Percentiles rank a stretch among this genome's conserved stretches.
phyloP scores from a whole-genome alignment of 2,329 filamentous ascomycete genomes.

The Xylaria polymorpha region DNA sequence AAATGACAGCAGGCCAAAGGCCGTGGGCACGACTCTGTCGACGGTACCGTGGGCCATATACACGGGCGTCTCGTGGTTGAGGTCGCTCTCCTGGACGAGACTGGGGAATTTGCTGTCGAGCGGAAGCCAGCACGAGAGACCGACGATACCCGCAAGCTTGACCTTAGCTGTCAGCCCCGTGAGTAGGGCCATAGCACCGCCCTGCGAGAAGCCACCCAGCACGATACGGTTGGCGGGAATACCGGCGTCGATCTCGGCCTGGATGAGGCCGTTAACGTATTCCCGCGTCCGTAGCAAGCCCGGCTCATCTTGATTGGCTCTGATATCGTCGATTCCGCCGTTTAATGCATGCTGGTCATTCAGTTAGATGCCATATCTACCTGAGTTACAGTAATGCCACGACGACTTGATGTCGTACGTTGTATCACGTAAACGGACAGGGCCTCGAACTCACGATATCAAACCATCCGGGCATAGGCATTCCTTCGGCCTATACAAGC shows the following conservation, averaged over 20 bases:
- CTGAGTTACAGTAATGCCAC: not conserved
- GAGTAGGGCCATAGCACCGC: constrained; percentile 87
- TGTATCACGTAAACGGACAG: not conserved
- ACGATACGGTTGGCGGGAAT: constrained; percentile 87
- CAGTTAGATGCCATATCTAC: constrained; percentile 16
- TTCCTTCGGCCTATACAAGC: constrained; percentile 72
- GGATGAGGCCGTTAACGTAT: constrained; percentile 83
- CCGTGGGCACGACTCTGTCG: constrained; percentile 77
- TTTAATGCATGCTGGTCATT: constrained; percentile 43
- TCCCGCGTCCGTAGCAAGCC: constrained; percentile 79
- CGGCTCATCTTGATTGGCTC: constrained; percentile 65
- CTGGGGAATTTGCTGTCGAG: constrained; percentile 72
- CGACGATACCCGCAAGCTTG: constrained; percentile 89
- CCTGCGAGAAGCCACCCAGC: constrained; percentile 86
- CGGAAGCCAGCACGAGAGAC: constrained; percentile 83
- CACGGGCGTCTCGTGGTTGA: constrained; percentile 81
- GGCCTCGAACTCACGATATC: constrained; percentile 70
- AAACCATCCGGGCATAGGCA: constrained; percentile 89
- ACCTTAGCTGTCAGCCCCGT: constrained; percentile 77
- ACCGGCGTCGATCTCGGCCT: constrained; percentile 81
- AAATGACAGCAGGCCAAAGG: constrained; percentile 75
- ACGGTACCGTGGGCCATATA: constrained; percentile 89
- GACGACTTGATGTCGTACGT: constrained; percentile 19
- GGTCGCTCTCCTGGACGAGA: constrained; percentile 63
- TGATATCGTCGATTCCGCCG: constrained; percentile 48